phyloP scores from a whole-genome alignment of 495 filamentous ascomycete species.

The Talaromyces adpressus region DNA sequence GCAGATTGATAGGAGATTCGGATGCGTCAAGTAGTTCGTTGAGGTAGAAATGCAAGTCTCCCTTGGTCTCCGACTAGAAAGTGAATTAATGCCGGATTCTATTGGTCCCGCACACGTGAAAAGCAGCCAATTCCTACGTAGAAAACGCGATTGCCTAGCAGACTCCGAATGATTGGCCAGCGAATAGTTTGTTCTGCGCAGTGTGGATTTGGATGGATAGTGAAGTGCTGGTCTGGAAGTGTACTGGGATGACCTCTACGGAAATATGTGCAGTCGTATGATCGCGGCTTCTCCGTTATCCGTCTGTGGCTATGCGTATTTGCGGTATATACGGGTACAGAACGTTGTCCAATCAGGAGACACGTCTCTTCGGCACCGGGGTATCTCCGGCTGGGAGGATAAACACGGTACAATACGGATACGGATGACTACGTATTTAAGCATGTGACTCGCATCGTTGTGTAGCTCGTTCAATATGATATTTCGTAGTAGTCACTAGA shows the following conservation, averaged over 20 bases:
- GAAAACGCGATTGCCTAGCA: background rate
- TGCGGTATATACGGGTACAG: background rate
- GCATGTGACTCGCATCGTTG: background rate
- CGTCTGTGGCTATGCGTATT: background rate
- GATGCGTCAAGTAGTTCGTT: background rate
- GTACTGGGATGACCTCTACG: background rate
- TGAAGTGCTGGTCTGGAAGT: background rate
- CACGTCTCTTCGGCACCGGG: background rate
- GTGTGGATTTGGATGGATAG: background rate
- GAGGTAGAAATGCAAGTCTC: background rate
- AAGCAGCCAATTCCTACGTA: background rate
- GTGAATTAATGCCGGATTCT: background rate
- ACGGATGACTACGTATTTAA: background rate
- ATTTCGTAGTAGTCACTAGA: background rate
- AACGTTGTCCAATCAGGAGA: background rate
- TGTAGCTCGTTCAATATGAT: background rate
- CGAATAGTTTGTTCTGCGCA: background rate
- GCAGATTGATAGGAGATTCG: background rate
- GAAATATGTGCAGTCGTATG: background rate
- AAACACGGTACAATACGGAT: background rate
- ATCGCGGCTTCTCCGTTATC: conserved; percentile 4
- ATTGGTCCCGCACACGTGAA: background rate
- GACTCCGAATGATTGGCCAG: background rate
- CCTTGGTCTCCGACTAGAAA: background rate
- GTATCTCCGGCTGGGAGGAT: background rate